phyloP scores from a whole-genome alignment of 257 asterid species.

The Solanum chilense region DNA sequence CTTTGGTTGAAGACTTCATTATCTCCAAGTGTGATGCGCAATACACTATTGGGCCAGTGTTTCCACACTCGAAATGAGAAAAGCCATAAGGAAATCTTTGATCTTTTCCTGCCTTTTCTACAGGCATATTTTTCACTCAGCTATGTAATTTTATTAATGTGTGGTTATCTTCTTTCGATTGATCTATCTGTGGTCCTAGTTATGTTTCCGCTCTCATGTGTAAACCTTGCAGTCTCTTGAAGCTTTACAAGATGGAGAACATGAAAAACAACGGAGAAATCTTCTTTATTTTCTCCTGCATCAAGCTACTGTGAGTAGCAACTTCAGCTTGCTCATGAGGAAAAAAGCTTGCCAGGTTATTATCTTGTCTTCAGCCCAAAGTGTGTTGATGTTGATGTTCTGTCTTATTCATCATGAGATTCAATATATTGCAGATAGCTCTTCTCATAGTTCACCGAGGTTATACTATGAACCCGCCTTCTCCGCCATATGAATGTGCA shows the following conservation, averaged over 20 bases:
- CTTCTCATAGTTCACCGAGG: conserved; percentile 78
- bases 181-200: neutral
- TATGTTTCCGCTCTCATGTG: neutral
- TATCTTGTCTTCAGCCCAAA: conserved; percentile 7
- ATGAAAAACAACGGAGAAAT: conserved; percentile 92
- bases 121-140: conserved; percentile 47
- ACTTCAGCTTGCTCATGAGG: conserved; percentile 85
- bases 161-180: neutral
- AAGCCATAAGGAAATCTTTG: conserved; percentile 96
- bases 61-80: conserved; percentile 96
- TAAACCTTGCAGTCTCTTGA: conserved; percentile 71
- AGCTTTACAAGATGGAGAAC: conserved; percentile 98
- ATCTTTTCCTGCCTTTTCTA: conserved; percentile 91
- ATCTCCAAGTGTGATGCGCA: conserved; percentile 95
- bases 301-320: conserved; percentile 93
- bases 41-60: conserved; percentile 93
- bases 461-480: conserved; percentile 92
- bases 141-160: neutral
- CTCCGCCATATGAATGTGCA: conserved; percentile 91
- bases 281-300: conserved; percentile 86
- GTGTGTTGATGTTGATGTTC: neutral
- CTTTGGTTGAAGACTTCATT: conserved; percentile 92
- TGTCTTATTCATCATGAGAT: neutral
- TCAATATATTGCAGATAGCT: conserved; percentile 54
- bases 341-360: conserved; percentile 92